These are phyloP conservation scores for Cercospora beticola DNA, from an alignment of 2,329 filamentous ascomycete genomes.

Conservation along the genomic window DNA sequence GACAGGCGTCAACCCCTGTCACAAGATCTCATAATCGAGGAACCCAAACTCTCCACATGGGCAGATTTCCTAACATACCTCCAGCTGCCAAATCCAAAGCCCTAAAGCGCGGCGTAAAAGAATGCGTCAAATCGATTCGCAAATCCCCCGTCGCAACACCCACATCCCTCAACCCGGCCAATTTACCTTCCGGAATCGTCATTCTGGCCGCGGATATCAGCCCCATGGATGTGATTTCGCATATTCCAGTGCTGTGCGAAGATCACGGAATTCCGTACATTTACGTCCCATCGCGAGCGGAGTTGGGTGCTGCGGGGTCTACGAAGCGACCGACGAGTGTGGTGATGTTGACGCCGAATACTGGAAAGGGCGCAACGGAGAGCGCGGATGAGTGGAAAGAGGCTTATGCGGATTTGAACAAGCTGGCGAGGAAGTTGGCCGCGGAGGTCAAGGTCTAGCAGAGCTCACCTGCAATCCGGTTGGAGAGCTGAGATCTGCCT, in stretches of 20 bases:
- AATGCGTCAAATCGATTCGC: slow-evolving; percentile 96
- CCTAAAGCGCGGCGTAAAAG: slow-evolving; percentile 96
- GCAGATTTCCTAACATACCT: slow-evolving; percentile 15
- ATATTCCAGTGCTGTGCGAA: slow-evolving; percentile 96
- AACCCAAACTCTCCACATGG: slow-evolving; percentile 14
- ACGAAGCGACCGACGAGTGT: slow-evolving; percentile 97
- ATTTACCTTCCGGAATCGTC: slow-evolving; percentile 67
- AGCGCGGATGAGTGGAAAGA: slow-evolving; percentile 59
- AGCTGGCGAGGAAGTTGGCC: slow-evolving; percentile 59
- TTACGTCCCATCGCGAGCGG: slow-evolving; percentile 87
- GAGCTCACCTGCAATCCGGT: too few relatives aligned
- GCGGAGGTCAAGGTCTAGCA: slow-evolving; percentile 55
- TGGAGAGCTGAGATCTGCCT: background rate
- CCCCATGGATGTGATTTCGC: slow-evolving; percentile 96
- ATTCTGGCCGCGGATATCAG: slow-evolving; percentile 96
- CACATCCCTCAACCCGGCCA: slow-evolving; percentile 53
- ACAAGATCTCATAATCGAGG: slow-evolving; percentile 11
- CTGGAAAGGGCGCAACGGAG: slow-evolving; percentile 48
- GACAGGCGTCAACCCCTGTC: background rate
- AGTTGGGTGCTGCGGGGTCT: slow-evolving; percentile 87
- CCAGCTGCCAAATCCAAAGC: slow-evolving; percentile 91
- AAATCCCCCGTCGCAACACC: slow-evolving; percentile 75
- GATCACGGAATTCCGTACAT: slow-evolving; percentile 97
- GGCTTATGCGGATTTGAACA: slow-evolving; percentile 59
- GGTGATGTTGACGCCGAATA: slow-evolving; percentile 70